These are phyloP conservation scores for Coccomyxa sp. DNA, from an alignment of 139 green algal species.

Conservation along the genomic window DNA sequence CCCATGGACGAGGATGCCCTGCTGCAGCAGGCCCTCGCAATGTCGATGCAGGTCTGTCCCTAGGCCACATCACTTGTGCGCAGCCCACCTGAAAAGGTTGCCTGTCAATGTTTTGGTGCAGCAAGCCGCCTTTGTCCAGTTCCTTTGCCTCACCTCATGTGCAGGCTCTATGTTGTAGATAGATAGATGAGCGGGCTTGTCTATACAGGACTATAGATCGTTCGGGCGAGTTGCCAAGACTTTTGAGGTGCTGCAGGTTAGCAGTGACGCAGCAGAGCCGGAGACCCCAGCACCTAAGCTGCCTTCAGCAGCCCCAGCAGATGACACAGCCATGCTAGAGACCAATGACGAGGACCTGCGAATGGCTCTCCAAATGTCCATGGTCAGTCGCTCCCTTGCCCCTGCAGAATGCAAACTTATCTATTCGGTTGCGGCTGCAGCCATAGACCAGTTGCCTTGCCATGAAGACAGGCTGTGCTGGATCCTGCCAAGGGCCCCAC, in stretches of 20 bases:
- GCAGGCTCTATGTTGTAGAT: no score
- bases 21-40: slow-evolving; percentile 80
- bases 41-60: slow-evolving; percentile 81
- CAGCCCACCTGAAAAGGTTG: background rate
- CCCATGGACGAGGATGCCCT: slow-evolving; percentile 77
- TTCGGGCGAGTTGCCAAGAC: no score
- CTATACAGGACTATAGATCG: no score
- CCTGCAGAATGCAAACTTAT: background rate
- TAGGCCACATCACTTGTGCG: background rate
- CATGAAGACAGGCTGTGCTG: background rate
- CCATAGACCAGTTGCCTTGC: background rate
- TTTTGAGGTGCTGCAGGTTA: background rate
- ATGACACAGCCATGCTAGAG: slow-evolving; percentile 26
- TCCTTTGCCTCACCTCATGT: no score
- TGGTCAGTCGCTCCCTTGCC: slow-evolving; percentile 29
- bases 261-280: background rate
- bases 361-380: slow-evolving; percentile 60
- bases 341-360: slow-evolving; percentile 58
- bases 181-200: no score
- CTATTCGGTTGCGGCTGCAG: background rate
- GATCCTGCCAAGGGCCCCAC: background rate
- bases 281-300: background rate
- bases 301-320: slow-evolving; percentile 10
- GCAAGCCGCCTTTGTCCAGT: background rate
- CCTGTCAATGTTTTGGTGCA: background rate